These are phyloP conservation scores for Neonectria magnoliae DNA, from an alignment of 2,329 filamentous ascomycete species.

Conservation along the genomic window DNA sequence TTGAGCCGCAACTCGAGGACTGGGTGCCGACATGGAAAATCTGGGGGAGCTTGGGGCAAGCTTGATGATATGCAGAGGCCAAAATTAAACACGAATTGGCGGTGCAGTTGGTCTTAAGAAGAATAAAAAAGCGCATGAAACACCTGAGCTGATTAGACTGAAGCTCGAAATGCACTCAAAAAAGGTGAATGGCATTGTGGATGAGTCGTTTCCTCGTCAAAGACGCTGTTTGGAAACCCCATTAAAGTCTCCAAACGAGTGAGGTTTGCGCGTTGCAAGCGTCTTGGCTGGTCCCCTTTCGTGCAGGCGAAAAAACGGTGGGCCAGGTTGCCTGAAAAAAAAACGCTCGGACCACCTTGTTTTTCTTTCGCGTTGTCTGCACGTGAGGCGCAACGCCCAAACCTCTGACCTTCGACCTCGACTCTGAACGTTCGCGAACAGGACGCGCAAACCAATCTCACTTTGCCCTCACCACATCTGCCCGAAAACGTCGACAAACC, in stretches of 20 bases:
- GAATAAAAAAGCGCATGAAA: constrained; percentile 5
- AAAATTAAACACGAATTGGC: constrained; percentile 33
- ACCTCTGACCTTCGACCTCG: constrained; percentile 28
- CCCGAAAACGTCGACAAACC: constrained; percentile 14
- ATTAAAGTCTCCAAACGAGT: constrained; percentile 26
- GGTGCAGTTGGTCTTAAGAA: constrained; percentile 1
- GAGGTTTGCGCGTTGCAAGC: constrained; percentile 30
- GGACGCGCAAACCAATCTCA: constrained; percentile 37
- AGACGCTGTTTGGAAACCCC: constrained; percentile 22
- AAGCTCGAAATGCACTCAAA: constrained; percentile 4
- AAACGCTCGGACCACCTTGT: constrained; percentile 36
- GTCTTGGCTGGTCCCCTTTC: constrained; percentile 21
- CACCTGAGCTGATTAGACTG: background rate
- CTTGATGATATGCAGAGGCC: constrained; percentile 17
- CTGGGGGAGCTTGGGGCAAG: constrained; percentile 35
- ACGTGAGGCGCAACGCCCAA: constrained; percentile 37
- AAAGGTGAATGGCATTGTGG: constrained; percentile 13
- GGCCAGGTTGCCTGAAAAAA: constrained; percentile 34
- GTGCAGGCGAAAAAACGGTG: constrained; percentile 22
- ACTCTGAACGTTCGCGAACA: constrained; percentile 30
- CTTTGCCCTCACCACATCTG: constrained; percentile 26
- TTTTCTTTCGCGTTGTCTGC: constrained; percentile 38
- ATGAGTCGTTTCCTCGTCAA: constrained; percentile 1
- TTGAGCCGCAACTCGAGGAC: constrained; percentile 44
- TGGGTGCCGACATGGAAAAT: constrained; percentile 38